These are phyloP conservation scores for Auxenochlorella pyrenoidosa DNA, from an alignment of 139 green algal species.

Conservation along the genomic window DNA sequence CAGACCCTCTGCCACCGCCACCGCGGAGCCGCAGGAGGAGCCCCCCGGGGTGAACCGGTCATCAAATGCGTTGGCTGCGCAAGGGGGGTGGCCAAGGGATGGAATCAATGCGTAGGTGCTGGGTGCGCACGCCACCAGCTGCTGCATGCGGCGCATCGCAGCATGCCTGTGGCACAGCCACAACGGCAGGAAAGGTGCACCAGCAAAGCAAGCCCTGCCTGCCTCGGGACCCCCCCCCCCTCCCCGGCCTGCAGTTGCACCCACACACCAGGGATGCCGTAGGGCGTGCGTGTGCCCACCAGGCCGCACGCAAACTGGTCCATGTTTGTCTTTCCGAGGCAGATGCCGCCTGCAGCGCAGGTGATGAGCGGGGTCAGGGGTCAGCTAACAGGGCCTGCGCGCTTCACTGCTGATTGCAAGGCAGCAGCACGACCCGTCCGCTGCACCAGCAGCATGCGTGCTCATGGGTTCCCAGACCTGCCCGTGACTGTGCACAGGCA, in stretches of 20 bases:
- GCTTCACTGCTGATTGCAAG: neutral
- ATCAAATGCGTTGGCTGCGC: slow-evolving; percentile 25
- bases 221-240: no score
- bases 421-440: neutral
- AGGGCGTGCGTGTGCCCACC: slow-evolving; percentile 79
- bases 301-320: slow-evolving; percentile 89
- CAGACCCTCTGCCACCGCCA: slow-evolving; percentile 69
- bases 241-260: neutral
- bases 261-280: slow-evolving; percentile 51
- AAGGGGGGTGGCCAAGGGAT: neutral
- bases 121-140: neutral
- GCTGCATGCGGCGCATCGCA: neutral
- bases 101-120: no score
- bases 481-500: neutral
- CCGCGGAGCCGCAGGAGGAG: slow-evolving; percentile 72
- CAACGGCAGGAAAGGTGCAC: no score
- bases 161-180: neutral
- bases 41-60: slow-evolving; percentile 75
- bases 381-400: no score
- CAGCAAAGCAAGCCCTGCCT: no score
- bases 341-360: slow-evolving; percentile 63
- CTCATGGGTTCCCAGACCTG: neutral
- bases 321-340: slow-evolving; percentile 86
- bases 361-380: no score
- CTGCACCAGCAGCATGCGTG: neutral